These are phyloP conservation scores for Geosmithia flava DNA, from an alignment of 2,329 filamentous ascomycete genomes.

Conservation along the genomic window DNA sequence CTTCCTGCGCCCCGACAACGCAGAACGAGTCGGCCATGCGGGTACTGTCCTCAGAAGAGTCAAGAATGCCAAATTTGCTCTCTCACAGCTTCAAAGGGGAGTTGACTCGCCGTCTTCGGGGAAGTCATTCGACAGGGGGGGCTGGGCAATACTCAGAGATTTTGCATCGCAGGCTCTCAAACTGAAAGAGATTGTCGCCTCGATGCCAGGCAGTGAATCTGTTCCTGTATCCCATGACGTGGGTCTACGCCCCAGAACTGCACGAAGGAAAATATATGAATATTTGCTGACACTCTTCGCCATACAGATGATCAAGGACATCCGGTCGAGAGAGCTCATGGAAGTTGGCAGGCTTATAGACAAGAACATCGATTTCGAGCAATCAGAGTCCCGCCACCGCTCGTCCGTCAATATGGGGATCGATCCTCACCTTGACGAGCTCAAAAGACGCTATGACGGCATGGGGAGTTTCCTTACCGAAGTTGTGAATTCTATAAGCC, in stretches of 20 bases:
- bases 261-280: neutral
- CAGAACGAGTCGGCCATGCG: constrained; percentile 39
- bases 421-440: constrained; percentile 60
- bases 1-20: constrained; percentile 58
- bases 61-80: constrained; percentile 59
- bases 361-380: constrained; percentile 68
- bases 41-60: constrained; percentile 53
- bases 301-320: constrained; percentile 40
- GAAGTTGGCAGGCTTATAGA: constrained; percentile 59
- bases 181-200: constrained; percentile 47
- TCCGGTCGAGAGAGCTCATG: constrained; percentile 47
- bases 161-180: constrained; percentile 64
- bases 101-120: constrained; percentile 39
- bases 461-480: constrained; percentile 61
- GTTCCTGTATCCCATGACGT: constrained; percentile 11
- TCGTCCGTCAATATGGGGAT: constrained; percentile 63
- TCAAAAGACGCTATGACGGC: constrained; percentile 68
- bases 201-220: constrained; percentile 7
- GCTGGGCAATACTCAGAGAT: constrained; percentile 59
- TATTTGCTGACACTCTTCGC: neutral
- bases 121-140: constrained; percentile 46
- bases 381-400: constrained; percentile 57
- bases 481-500: constrained; percentile 51
- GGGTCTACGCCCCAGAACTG: constrained; percentile 22
- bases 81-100: constrained; percentile 66